A percentile compares a stretch with the other conserved stretches of the same genome.
Conservation (phyloP, 129 eudicot species). For the Centrapalus pauciflorus region DNA sequence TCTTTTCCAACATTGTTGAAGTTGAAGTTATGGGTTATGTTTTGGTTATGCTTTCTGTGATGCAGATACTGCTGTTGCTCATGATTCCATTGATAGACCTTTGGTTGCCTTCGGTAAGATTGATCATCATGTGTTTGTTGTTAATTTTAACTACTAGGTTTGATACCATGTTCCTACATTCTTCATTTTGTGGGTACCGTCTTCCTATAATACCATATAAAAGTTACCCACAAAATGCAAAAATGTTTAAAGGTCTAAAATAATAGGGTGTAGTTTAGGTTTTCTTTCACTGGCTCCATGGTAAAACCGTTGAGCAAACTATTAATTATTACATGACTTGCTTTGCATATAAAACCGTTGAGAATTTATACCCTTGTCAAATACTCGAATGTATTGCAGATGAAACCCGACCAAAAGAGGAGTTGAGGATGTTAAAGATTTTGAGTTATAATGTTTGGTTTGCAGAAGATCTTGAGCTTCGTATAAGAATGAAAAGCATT, state of each 20-base stretch:
- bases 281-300: too few species aligned
- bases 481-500: conserved; percentile 68
- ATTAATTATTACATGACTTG: background rate
- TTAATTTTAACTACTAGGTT: too few species aligned
- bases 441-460: conserved; percentile 94
- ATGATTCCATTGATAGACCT: conserved; percentile 8
- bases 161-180: too few species aligned
- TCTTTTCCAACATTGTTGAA: too few species aligned
- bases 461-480: conserved; percentile 74
- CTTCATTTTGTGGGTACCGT: too few species aligned
- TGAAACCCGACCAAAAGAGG: conserved; percentile 21
- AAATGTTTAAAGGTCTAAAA: background rate
- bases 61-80: conserved; percentile 3
- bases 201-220: background rate
- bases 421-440: conserved; percentile 41
- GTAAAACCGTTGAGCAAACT: too few species aligned
- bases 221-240: background rate
- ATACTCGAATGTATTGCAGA: conserved; percentile 11
- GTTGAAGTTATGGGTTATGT: background rate
- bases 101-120: conserved; percentile 7
- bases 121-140: background rate
- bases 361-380: too few species aligned
- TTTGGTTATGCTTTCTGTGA: too few species aligned
- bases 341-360: background rate
- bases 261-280: too few species aligned